Base-by-base conservation (phyloP, 2,329 filamentous ascomycete genomes). In the Colletotrichum chrysophilum region DNA sequence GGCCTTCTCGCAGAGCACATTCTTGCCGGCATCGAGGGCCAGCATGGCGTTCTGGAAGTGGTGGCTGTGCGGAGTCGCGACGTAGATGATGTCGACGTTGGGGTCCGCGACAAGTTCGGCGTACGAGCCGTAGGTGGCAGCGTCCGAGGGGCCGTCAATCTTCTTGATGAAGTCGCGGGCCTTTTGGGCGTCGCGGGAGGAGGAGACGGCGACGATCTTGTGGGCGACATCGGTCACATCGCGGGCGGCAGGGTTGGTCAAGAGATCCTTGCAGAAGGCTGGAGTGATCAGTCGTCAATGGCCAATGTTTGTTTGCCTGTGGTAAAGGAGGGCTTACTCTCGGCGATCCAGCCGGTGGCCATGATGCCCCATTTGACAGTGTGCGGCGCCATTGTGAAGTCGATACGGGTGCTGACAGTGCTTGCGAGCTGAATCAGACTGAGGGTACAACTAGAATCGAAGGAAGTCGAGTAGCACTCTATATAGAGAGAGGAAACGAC, bases 31-130 rank as follows among this genome's bases (percentile, higher is more conserved):
- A 78, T 95, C 91, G 52, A 98, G 89, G 58, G 93, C 94, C n/a
- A 97, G 90, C 91, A 96, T 95, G 78, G 92, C 91, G 85, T 98
- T 96, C 84, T 97, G 95, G 87, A 96, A 98, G 87, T 98, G 96
- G 84, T 98, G 96, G 80, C 94, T 96, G 87, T 98, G 96, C 18
- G 96, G 96, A 5, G 96, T 98, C 28, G 95, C 95, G 71, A 98
- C 91, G 84, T 98, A 98, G 85, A 98, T 86, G 79, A 97, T 94
- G 84, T 98, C 94, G 78, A 98, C 91, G 80, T 95, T 90, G 8
- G 93, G 87, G 82, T 98, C 95, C 66, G 91, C 90, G 30, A 96
- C 95, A 32, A 98, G 90, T 82, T 96, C 94, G 77, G 93, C 89
- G 85, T 98, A 98, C 13, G 93, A 95, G 75, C 94, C 94, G 82